Evolutionary conservation across 2,329 filamentous ascomycete species (phyloP), one percentile per base, ranked within the genome.

Genomic region (Pseudocercospora macadamiae): DNA sequence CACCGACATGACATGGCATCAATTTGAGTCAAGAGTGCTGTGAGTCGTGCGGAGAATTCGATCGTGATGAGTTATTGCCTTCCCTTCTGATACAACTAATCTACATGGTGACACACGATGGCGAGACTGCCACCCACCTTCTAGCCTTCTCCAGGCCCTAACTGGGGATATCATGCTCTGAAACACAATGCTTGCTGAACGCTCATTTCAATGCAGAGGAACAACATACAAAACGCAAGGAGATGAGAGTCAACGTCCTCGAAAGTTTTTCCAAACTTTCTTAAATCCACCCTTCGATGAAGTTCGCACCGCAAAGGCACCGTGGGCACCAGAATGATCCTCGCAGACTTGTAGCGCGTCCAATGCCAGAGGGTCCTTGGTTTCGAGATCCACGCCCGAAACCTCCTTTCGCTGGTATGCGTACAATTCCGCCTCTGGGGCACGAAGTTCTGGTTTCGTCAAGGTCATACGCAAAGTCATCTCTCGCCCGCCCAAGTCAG

Each of bases 381-480:
- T 62, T 19, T 61, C 61, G 5, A 67, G 44, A n/a, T 65, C 63
- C n/a, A 64, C 64, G 10, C 58, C 64, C 16, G 61, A 64, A 2
- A 55, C 57, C 26, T 66, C 57, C 16, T 57, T 64, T 14, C 63
- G 53, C 30, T 66, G 54, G 23, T 77, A 77, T 39, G 86, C 86
- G 68, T 92, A 90, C 14, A 90, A 81, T 61, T 87, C 82, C 9
- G 88, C 85, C 62, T 93, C 89, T 62, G 87, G 82, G 3, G 88
- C 87, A 39, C 92, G 87, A 48, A 97, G 82, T 71, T 97, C 93
- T 0, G 92, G 90, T 47, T 93, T 83, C 3, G 95, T 97, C 55
- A 97, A 82, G 0, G 93, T 97, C 92, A 97, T 96, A 49, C 93
- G 90, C 49, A 97, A 77, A 2, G 95, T 97, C 93, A 97, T 97